These are phyloP conservation scores for Aspergillus puulaauensis DNA, from an alignment of 2,329 filamentous ascomycete genomes.

Conservation along the genomic window DNA sequence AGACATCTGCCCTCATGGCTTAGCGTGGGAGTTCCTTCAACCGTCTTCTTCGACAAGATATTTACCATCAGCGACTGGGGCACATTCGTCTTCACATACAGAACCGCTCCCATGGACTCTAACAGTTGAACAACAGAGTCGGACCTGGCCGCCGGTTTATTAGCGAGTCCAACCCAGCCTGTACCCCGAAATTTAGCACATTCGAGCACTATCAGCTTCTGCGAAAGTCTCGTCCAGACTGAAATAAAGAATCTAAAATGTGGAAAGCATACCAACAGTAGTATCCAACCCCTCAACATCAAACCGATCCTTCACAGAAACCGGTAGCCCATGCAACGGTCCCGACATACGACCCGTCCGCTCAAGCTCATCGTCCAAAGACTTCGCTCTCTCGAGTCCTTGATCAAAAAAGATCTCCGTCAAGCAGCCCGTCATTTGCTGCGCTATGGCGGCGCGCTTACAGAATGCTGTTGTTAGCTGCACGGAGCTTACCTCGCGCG, in stretches of 20 bases:
- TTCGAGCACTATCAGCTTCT: neutral
- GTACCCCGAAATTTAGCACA: neutral
- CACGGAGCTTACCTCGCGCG: constrained; percentile 8
- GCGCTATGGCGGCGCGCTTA: constrained; percentile 21
- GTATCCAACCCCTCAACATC: constrained; percentile 40
- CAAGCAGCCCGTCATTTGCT: constrained; percentile 20
- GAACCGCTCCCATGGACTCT: constrained; percentile 45
- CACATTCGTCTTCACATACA: constrained; percentile 56
- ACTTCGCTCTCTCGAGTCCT: constrained; percentile 50
- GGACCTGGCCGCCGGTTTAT: constrained; percentile 25
- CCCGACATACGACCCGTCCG: constrained; percentile 53
- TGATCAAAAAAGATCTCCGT: constrained; percentile 51
- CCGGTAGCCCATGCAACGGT: constrained; percentile 61
- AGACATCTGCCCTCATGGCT: constrained; percentile 23
- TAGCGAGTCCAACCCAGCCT: constrained; percentile 49
- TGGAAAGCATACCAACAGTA: constrained; percentile 23
- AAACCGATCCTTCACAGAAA: constrained; percentile 71
- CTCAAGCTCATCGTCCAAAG: constrained; percentile 53
- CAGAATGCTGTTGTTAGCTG: constrained; percentile 22
- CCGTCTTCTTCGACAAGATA: neutral
- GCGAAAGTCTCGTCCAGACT: neutral
- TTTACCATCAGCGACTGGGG: constrained; percentile 48
- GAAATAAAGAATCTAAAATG: neutral
- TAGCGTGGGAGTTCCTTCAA: neutral
- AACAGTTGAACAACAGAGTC: constrained; percentile 28